A percentile compares a stretch with the other conserved stretches of the same genome.
These are phyloP conservation scores for Penicillium nordicum DNA, from an alignment of 2,329 filamentous ascomycete species.

Conservation along the genomic window DNA sequence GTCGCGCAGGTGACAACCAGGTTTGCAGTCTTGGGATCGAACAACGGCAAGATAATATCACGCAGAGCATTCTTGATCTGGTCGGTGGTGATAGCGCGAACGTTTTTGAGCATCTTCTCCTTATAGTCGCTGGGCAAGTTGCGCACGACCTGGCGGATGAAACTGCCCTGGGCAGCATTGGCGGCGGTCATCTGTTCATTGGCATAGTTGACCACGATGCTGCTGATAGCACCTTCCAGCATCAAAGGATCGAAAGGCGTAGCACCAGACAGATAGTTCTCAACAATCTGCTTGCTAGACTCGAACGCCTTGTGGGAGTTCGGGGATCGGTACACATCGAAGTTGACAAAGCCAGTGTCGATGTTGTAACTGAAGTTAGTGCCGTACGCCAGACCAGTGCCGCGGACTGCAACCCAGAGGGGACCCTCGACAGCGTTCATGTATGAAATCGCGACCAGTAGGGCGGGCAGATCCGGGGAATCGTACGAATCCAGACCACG, in stretches of 20 bases:
- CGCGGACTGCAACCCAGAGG: slow-evolving; percentile 88
- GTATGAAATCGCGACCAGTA: slow-evolving; percentile 85
- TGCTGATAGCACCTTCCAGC: slow-evolving; percentile 85
- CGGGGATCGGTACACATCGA: slow-evolving; percentile 85
- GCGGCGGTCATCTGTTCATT: slow-evolving; percentile 86
- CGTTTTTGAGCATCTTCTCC: slow-evolving; percentile 69
- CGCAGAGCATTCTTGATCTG: slow-evolving; percentile 72
- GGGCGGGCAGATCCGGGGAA: slow-evolving; percentile 74
- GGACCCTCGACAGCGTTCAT: slow-evolving; percentile 92
- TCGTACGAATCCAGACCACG: slow-evolving; percentile 71
- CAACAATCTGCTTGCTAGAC: slow-evolving; percentile 70
- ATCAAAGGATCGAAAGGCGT: slow-evolving; percentile 73
- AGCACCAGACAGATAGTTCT: slow-evolving; percentile 68
- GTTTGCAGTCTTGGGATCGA: slow-evolving; percentile 76
- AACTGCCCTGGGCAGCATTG: slow-evolving; percentile 77
- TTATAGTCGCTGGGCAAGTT: slow-evolving; percentile 74
- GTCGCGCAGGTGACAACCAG: slow-evolving; percentile 84
- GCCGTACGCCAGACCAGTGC: slow-evolving; percentile 89
- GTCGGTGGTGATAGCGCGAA: slow-evolving; percentile 70
- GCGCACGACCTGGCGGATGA: slow-evolving; percentile 74
- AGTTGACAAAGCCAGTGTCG: slow-evolving; percentile 76
- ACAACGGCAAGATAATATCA: slow-evolving; percentile 74
- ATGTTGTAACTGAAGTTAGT: slow-evolving; percentile 73
- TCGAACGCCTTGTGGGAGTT: slow-evolving; percentile 82
- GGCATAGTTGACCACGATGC: slow-evolving; percentile 80